These are phyloP conservation scores for Lepidium sativum DNA, from an alignment of 345 rosid genomes.

Conservation along the genomic window DNA sequence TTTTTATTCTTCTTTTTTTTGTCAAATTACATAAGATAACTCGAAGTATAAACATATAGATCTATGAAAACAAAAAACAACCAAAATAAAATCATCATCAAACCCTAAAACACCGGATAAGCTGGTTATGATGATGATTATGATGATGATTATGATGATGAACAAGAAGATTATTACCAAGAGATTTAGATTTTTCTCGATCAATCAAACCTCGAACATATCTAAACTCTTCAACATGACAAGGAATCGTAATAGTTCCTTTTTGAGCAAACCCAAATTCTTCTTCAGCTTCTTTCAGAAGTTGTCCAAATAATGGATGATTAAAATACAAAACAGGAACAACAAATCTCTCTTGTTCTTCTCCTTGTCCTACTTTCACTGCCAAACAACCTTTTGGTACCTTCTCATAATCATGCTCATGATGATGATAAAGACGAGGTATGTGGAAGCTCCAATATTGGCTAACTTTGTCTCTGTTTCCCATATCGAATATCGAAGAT, in stretches of 20 bases:
- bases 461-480: constrained; percentile 11
- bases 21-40: background rate
- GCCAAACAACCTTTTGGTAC: constrained; percentile 60
- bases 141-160: constrained; percentile 35
- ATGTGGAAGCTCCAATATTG: constrained; percentile 25
- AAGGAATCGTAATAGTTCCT: constrained; percentile 55
- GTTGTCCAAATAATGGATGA: constrained; percentile 50
- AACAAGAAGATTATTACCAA: background rate
- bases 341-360: constrained; percentile 49
- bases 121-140: constrained; percentile 25
- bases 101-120: constrained; percentile 54
- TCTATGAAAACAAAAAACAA: background rate
- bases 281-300: constrained; percentile 48
- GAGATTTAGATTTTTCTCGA: constrained; percentile 36
- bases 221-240: constrained; percentile 50
- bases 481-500: background rate
- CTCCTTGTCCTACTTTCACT: constrained; percentile 44
- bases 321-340: constrained; percentile 49
- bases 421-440: constrained; percentile 18
- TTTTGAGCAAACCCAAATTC: constrained; percentile 59
- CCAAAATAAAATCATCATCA: constrained; percentile 9
- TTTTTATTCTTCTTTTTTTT: too few relatives aligned
- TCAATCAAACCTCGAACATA: constrained; percentile 47
- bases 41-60: background rate
- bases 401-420: constrained; percentile 12